A percentile compares a stretch with the other conserved stretches of the same genome.
Evolutionary conservation across 1,284 basidiomycete species (phyloP).

Genomic region (Bjerkandera adusta): DNA sequence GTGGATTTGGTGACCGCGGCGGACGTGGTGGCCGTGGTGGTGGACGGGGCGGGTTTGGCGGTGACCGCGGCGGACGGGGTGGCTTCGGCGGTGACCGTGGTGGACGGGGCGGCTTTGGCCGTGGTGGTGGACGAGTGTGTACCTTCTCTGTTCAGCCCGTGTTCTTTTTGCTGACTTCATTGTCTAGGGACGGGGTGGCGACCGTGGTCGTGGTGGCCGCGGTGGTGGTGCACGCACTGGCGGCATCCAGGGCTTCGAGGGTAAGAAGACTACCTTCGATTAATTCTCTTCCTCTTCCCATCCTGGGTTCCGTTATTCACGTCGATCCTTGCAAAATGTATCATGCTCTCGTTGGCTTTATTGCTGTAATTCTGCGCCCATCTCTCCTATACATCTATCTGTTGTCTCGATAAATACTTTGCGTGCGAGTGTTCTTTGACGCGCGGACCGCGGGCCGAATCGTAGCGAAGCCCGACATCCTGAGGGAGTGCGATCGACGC

Average conservation of each 20-base stretch:
- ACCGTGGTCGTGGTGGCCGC: constrained; percentile 45
- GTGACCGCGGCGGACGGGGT: constrained; percentile 44
- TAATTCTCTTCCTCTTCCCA: constrained; percentile 9
- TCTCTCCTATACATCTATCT: no score
- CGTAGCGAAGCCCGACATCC: no score
- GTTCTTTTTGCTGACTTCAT: constrained; percentile 23
- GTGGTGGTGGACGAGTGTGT: constrained; percentile 31
- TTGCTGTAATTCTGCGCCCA: constrained; percentile 3
- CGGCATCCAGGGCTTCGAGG: constrained; percentile 71
- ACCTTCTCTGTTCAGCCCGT: background rate
- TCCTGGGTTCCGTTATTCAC: background rate
- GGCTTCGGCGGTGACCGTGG: constrained; percentile 40
- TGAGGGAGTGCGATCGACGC: no score
- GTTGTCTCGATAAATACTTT: no score
- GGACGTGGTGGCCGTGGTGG: constrained; percentile 40
- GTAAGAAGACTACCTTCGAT: constrained; percentile 81
- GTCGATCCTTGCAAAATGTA: constrained; percentile 5
- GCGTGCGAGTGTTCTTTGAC: no score
- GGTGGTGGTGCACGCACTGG: constrained; percentile 64
- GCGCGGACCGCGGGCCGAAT: no score
- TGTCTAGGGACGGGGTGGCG: constrained; percentile 41
- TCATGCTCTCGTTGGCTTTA: constrained; percentile 3
- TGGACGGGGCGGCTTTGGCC: constrained; percentile 32
- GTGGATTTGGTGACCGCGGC: constrained; percentile 40
- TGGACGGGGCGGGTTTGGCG: constrained; percentile 40